These are phyloP conservation scores for Pouteria glomerata DNA, from an alignment of 148 eudicot genomes.

Conservation along the genomic window DNA sequence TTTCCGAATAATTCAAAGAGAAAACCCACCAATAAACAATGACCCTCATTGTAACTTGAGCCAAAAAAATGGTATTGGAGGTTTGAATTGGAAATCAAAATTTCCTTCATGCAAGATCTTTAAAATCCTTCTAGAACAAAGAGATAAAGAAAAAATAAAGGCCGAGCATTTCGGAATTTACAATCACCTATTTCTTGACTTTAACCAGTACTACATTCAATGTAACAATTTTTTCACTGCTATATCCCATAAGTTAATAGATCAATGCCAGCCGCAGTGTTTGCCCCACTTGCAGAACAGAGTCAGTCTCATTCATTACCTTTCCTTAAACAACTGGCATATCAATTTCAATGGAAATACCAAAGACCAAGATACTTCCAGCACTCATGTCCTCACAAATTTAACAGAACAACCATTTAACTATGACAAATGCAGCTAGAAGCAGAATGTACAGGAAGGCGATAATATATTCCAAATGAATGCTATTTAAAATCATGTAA, in stretches of 20 bases:
- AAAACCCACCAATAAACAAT: neutral
- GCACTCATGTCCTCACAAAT: neutral
- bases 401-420: no score
- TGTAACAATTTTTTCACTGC: no score
- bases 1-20: no score
- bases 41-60: neutral
- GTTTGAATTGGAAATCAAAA: neutral
- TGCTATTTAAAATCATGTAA: neutral
- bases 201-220: no score
- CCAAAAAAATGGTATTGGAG: no score
- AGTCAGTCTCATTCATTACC: neutral
- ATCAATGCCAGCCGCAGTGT: no score
- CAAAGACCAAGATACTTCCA: neutral
- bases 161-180: neutral
- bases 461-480: neutral
- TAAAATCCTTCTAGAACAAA: neutral
- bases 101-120: neutral
- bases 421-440: neutral
- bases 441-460: no score
- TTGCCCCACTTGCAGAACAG: neutral
- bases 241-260: no score
- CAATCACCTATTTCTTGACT: no score
- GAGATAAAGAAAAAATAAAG: neutral
- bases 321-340: neutral
- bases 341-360: neutral